Percentiles rank a stretch among this genome's conserved stretches.
phyloP scores from a whole-genome alignment of 2,329 filamentous ascomycete genomes.

The Periconia digitata region DNA sequence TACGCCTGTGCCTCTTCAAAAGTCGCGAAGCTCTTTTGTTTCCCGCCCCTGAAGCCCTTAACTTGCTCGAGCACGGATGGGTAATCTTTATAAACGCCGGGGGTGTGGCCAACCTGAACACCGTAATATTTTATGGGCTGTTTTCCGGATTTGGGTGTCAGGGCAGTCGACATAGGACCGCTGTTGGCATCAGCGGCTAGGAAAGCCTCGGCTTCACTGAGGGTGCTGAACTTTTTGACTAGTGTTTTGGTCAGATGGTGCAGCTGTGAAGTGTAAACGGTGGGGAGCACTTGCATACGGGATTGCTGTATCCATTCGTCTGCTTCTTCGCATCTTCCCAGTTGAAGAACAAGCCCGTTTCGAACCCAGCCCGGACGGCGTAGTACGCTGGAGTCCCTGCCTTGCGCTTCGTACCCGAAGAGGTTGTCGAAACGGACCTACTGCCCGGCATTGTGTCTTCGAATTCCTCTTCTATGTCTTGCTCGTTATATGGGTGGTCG shows the following conservation, averaged over 20 bases:
- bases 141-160: slow-evolving; percentile 39
- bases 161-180: slow-evolving; percentile 13
- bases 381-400: slow-evolving; percentile 61
- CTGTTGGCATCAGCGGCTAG: slow-evolving; percentile 59
- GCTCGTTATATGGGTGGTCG: not conserved
- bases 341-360: slow-evolving; percentile 64
- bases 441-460: slow-evolving; percentile 19
- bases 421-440: slow-evolving; percentile 24
- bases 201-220: slow-evolving; percentile 78
- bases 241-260: slow-evolving; percentile 5
- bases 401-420: slow-evolving; percentile 57
- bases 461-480: not conserved
- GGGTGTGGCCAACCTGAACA: slow-evolving; percentile 59
- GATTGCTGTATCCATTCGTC: slow-evolving; percentile 60
- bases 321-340: slow-evolving; percentile 65
- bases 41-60: slow-evolving; percentile 68
- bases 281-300: slow-evolving; percentile 33
- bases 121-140: slow-evolving; percentile 59
- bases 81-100: slow-evolving; percentile 69
- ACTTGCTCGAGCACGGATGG: slow-evolving; percentile 71
- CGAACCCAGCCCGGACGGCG: slow-evolving; percentile 62
- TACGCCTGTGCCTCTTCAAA: slow-evolving; percentile 74
- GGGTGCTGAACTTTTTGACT: slow-evolving; percentile 79
- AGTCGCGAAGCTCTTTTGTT: slow-evolving; percentile 53
- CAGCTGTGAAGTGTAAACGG: not conserved